phyloP scores from a whole-genome alignment of 108 stramenopile species.

The Thalassiosira profunda region DNA sequence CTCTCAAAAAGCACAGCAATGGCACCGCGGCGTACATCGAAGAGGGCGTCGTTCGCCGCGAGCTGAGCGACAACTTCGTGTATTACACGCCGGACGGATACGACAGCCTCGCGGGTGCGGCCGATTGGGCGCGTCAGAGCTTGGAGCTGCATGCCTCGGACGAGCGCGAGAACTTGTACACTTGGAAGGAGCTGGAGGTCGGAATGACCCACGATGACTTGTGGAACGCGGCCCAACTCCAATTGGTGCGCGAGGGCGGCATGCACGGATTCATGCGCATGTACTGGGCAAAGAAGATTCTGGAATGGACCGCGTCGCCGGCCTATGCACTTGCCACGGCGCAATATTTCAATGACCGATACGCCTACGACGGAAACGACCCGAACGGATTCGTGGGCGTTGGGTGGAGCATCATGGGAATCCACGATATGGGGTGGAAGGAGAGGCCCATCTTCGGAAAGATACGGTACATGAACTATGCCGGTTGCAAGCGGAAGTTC shows the following conservation, averaged over 20 bases:
- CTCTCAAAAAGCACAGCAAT: slow-evolving; percentile 72
- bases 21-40: slow-evolving; percentile 93
- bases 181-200: slow-evolving; percentile 80
- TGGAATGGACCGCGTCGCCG: slow-evolving; percentile 97
- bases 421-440: slow-evolving; percentile 97
- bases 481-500: slow-evolving; percentile 96
- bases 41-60: slow-evolving; percentile 95
- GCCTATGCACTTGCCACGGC: slow-evolving; percentile 84
- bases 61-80: slow-evolving; percentile 97
- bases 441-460: slow-evolving; percentile 96
- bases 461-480: slow-evolving; percentile 98
- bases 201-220: slow-evolving; percentile 96
- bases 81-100: slow-evolving; percentile 93
- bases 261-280: slow-evolving; percentile 99
- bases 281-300: slow-evolving; percentile 99
- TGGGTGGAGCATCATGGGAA: slow-evolving; percentile 97
- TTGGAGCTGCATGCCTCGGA: slow-evolving; percentile 89
- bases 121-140: slow-evolving; percentile 94
- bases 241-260: slow-evolving; percentile 90
- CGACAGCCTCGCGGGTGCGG: slow-evolving; percentile 86
- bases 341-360: slow-evolving; percentile 97
- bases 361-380: slow-evolving; percentile 96
- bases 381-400: slow-evolving; percentile 99
- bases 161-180: slow-evolving; percentile 88
- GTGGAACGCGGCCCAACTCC: slow-evolving; percentile 99